phyloP scores from a whole-genome alignment of 306 rosid genomes.

The Begonia peltatifolia region DNA sequence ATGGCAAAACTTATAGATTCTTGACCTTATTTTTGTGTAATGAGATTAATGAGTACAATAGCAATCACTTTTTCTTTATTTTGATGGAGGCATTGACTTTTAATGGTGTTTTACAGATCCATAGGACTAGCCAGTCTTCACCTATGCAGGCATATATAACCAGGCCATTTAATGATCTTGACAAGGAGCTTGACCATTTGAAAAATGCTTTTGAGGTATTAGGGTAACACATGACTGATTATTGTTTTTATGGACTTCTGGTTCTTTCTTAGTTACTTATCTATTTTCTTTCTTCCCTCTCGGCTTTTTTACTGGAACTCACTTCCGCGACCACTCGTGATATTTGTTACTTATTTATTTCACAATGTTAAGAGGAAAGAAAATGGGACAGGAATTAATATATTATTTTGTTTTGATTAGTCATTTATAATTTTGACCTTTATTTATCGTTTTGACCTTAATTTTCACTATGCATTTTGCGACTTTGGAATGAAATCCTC shows the following conservation, averaged over 20 bases:
- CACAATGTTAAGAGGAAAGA: not conserved
- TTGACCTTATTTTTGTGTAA: too few species aligned
- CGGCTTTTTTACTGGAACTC: not conserved
- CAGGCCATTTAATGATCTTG: conserved; percentile 87
- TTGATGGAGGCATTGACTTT: not conserved
- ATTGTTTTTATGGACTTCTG: not conserved
- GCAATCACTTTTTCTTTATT: too few species aligned
- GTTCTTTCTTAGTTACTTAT: not conserved
- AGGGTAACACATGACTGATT: conserved; percentile 1
- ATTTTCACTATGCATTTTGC: not conserved
- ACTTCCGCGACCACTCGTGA: not conserved
- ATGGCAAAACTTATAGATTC: too few species aligned
- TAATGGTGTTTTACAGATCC: conserved; percentile 38
- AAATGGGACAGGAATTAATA: not conserved
- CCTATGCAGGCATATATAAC: conserved; percentile 93
- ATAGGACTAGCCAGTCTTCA: conserved; percentile 83
- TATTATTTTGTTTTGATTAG: not conserved
- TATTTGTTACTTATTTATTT: not conserved
- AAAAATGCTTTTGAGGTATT: conserved; percentile 68
- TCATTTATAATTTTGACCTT: not conserved
- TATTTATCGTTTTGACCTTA: too few species aligned
- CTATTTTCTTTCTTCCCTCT: not conserved
- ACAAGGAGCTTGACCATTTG: conserved; percentile 67
- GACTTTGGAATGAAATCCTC: not conserved
- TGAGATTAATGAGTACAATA: too few species aligned